Evolutionary conservation across 2,329 filamentous ascomycete species (phyloP).

Genomic region (Rhynchosporium secalis): DNA sequence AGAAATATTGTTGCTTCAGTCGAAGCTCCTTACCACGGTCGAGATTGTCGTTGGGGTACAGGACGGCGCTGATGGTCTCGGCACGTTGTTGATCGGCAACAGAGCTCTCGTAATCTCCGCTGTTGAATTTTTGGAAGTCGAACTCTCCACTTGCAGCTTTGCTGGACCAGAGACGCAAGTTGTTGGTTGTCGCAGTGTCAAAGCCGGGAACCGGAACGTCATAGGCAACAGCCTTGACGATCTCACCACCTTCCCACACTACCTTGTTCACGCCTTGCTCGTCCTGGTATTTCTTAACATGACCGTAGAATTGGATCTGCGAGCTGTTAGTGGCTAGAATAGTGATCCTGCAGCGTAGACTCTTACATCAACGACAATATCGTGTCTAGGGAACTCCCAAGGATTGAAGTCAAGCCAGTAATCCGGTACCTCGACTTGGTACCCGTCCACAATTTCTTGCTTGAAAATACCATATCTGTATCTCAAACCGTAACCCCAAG

Average conservation of each 20-base stretch:
- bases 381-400: constrained; percentile 96
- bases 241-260: constrained; percentile 90
- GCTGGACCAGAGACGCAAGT: constrained; percentile 94
- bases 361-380: constrained; percentile 83
- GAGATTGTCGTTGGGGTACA: constrained; percentile 97
- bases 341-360: constrained; percentile 35
- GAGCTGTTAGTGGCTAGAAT: constrained; percentile 19
- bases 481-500: constrained; percentile 94
- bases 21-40: constrained; percentile 96
- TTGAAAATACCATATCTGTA: constrained; percentile 99
- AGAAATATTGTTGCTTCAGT: constrained; percentile 99
- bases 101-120: constrained; percentile 90
- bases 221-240: constrained; percentile 88
- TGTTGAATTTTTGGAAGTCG: constrained; percentile 99
- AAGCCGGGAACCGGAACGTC: constrained; percentile 93
- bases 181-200: constrained; percentile 88
- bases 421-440: constrained; percentile 96
- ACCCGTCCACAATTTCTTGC: constrained; percentile 97
- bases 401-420: constrained; percentile 99
- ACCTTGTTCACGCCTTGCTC: constrained; percentile 72
- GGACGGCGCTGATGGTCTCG: constrained; percentile 96
- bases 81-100: constrained; percentile 97
- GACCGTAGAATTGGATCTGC: constrained; percentile 87
- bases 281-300: constrained; percentile 73
- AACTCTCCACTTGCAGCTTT: constrained; percentile 97